phyloP scores from a whole-genome alignment of 257 asterid genomes.

The Lavandula angustifolia region DNA sequence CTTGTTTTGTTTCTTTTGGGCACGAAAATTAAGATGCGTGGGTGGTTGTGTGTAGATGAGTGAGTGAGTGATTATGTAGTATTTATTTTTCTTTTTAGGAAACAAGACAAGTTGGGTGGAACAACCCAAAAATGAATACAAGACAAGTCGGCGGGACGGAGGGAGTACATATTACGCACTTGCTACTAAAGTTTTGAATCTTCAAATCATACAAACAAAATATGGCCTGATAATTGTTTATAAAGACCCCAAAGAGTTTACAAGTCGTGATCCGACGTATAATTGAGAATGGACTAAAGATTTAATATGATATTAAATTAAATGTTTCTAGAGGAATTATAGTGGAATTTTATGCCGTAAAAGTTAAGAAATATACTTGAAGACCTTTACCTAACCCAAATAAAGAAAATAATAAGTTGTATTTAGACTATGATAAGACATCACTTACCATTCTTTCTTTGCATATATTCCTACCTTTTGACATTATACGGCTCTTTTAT shows the following conservation, averaged over 20 bases:
- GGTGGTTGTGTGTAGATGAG: too few species aligned
- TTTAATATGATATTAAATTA: neutral
- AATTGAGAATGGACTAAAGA: neutral
- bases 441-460: constrained; percentile 32
- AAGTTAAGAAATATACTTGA: constrained; percentile 30
- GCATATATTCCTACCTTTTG: constrained; percentile 27
- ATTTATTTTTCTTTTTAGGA: too few species aligned
- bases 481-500: constrained; percentile 15
- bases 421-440: constrained; percentile 33
- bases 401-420: constrained; percentile 10
- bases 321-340: constrained; percentile 23
- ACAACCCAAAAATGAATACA: too few species aligned
- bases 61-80: too few species aligned
- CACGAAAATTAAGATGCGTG: too few species aligned
- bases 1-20: too few species aligned
- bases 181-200: too few species aligned
- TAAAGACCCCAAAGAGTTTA: constrained; percentile 10
- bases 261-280: constrained; percentile 5
- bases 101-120: too few species aligned
- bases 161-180: neutral
- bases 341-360: constrained; percentile 35
- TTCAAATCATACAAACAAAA: neutral
- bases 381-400: constrained; percentile 38
- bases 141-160: too few species aligned
- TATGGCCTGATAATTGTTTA: neutral